Percentiles rank a stretch among this genome's conserved stretches.
These are phyloP conservation scores for Suillus alpinus DNA, from an alignment of 768 basidiomycete genomes.

Conservation along the genomic window DNA sequence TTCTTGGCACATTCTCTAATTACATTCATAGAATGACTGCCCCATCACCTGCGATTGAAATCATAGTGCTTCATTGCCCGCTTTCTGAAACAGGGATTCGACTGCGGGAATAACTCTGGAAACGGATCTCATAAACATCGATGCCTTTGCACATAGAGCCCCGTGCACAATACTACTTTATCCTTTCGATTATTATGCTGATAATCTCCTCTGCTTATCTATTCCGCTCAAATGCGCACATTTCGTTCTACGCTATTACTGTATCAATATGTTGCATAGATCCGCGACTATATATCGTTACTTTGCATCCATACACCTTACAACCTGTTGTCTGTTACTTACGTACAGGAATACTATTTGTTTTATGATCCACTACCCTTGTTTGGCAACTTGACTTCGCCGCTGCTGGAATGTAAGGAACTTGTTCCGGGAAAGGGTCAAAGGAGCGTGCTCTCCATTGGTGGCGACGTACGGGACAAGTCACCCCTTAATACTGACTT, in stretches of 20 bases:
- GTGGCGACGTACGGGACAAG: neutral
- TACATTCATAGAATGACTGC: conserved; percentile 43
- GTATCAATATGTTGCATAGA: conserved; percentile 3
- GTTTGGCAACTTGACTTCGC: neutral
- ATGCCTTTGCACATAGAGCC: conserved; percentile 2
- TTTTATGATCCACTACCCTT: neutral
- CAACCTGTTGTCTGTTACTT: neutral
- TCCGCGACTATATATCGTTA: conserved; percentile 3
- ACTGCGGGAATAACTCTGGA: neutral
- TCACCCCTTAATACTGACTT: neutral
- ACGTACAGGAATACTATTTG: conserved; percentile 5
- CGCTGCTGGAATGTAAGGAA: neutral
- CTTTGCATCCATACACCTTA: neutral
- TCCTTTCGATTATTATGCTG: conserved; percentile 13
- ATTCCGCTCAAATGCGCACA: conserved; percentile 10
- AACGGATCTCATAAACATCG: neutral
- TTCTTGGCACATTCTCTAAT: neutral
- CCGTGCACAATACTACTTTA: conserved; percentile 19
- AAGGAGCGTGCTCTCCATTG: neutral
- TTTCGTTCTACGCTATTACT: conserved; percentile 11
- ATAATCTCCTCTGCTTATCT: neutral
- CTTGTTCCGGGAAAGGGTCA: neutral
- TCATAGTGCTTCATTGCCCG: neutral
- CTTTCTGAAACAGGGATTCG: conserved; percentile 5
- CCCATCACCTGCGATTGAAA: conserved; percentile 48